phyloP scores from a whole-genome alignment of 768 basidiomycete genomes.

The Russula earlei region DNA sequence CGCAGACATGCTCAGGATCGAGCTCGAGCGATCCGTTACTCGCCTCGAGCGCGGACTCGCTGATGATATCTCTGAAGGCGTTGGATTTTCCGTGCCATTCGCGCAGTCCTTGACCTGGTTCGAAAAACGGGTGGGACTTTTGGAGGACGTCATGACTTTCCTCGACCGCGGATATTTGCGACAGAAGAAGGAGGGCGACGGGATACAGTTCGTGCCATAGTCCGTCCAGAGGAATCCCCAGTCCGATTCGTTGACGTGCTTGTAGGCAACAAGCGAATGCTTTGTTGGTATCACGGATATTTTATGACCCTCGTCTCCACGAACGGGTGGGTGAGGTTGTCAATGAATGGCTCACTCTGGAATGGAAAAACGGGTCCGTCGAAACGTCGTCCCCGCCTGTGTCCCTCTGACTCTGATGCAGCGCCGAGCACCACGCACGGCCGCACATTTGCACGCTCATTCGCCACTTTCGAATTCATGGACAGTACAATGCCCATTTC shows the following conservation, averaged over 20 bases:
- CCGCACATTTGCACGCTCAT: slow-evolving; percentile 42
- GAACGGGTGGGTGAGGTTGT: background rate
- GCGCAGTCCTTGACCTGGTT: slow-evolving; percentile 54
- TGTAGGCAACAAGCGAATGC: slow-evolving; percentile 12
- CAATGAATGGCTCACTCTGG: slow-evolving; percentile 17
- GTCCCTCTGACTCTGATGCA: slow-evolving; percentile 18
- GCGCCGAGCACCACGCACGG: slow-evolving; percentile 33
- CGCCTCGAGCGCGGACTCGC: slow-evolving; percentile 34
- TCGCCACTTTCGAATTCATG: slow-evolving; percentile 44
- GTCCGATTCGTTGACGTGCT: background rate
- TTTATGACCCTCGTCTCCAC: slow-evolving; percentile 1
- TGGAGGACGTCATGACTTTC: slow-evolving; percentile 1
- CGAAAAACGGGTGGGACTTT: slow-evolving; percentile 46
- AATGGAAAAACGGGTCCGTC: slow-evolving; percentile 17
- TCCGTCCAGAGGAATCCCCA: background rate
- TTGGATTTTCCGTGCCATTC: slow-evolving; percentile 52
- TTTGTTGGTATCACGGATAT: slow-evolving; percentile 3
- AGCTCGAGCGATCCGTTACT: slow-evolving; percentile 48
- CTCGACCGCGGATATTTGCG: slow-evolving; percentile 1
- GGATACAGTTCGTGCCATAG: slow-evolving; percentile 21
- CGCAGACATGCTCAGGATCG: slow-evolving; percentile 46
- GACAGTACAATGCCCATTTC: slow-evolving; percentile 45
- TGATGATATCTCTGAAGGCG: slow-evolving; percentile 23
- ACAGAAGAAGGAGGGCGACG: slow-evolving; percentile 30
- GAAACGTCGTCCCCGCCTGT: background rate